These are phyloP conservation scores for Trichosanthes truncata DNA, from an alignment of 306 rosid species.

Conservation along the genomic window DNA sequence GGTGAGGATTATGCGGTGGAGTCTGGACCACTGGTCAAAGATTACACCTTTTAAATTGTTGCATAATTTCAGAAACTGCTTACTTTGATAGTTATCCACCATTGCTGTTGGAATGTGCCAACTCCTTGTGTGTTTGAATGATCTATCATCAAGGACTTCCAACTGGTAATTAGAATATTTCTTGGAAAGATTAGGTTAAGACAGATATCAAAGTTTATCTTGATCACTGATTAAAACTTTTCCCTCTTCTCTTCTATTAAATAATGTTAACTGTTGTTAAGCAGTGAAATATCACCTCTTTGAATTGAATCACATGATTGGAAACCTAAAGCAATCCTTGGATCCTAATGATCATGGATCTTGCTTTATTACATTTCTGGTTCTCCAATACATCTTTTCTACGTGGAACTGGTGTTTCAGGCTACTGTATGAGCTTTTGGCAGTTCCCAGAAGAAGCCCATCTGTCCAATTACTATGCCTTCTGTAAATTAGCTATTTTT, in stretches of 20 bases:
- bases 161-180: neutral
- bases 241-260: neutral
- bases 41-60: neutral
- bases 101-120: neutral
- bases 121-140: neutral
- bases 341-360: neutral
- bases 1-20: neutral
- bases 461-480: neutral
- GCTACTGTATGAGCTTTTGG: neutral
- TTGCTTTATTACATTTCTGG: neutral
- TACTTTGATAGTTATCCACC: neutral
- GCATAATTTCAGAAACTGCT: neutral
- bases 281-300: neutral
- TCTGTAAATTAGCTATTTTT: neutral
- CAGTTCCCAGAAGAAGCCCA: neutral
- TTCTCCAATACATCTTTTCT: neutral
- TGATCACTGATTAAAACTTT: neutral
- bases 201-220: neutral
- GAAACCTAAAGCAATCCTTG: neutral
- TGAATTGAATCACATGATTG: neutral
- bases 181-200: neutral
- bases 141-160: neutral
- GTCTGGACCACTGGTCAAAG: neutral
- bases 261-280: neutral
- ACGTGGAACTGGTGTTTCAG: neutral